A percentile compares a stretch with the other conserved stretches of the same genome.
Evolutionary conservation across 164 flowering plant species (phyloP).

Genomic region (Cinnamomum micranthum): DNA sequence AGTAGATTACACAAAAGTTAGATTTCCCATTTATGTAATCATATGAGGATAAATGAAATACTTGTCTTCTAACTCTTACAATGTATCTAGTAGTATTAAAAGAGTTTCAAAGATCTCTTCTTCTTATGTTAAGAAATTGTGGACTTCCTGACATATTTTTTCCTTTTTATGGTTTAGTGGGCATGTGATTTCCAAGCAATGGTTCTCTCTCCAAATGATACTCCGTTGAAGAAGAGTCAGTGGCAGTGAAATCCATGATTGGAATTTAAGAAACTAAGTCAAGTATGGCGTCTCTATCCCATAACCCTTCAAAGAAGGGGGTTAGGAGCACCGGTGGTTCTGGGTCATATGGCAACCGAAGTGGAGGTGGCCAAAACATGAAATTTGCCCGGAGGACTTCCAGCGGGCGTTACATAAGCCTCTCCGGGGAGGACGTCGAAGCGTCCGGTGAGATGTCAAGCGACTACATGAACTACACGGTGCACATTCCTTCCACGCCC

Average conservation of each 20-base stretch:
- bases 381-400: conserved; percentile 36
- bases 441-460: conserved; percentile 3
- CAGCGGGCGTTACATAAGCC: too few relatives aligned
- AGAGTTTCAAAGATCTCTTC: too few relatives aligned
- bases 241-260: not conserved
- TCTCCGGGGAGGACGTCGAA: too few relatives aligned
- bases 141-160: not conserved
- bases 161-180: not conserved
- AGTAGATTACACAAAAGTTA: too few relatives aligned
- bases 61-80: too few relatives aligned
- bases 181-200: too few relatives aligned
- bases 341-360: conserved; percentile 9
- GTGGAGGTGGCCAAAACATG: conserved; percentile 35
- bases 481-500: conserved; percentile 71
- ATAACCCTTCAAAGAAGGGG: conserved; percentile 39
- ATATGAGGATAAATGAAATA: too few relatives aligned
- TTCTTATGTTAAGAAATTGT: not conserved
- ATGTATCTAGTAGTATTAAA: too few relatives aligned
- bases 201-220: not conserved
- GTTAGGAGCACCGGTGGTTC: conserved; percentile 26
- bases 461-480: conserved; percentile 65
- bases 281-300: conserved; percentile 33
- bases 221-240: not conserved
- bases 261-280: too few relatives aligned
- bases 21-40: too few relatives aligned